Base-by-base conservation (phyloP, 768 basidiomycete species). In the Mycena pura region DNA sequence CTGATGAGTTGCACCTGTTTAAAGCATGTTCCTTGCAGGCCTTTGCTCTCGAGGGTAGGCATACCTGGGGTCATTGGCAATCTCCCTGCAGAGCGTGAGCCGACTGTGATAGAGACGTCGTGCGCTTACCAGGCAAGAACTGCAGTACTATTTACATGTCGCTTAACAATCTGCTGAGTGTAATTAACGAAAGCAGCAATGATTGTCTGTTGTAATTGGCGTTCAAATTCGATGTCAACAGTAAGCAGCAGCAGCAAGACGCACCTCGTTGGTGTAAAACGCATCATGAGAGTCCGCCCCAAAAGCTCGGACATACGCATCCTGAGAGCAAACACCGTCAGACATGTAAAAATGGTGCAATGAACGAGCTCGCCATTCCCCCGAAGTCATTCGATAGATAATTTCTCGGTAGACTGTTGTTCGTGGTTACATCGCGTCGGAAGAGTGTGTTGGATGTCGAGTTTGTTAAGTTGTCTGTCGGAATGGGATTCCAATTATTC, bases 61-160 rank as follows among this genome's bases (percentile, higher is more conserved):
- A 50, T 53, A 87, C 84, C 86, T 83, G 9, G 87, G 78, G 65
- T 90, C 88, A 68, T 90, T 90, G 19, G 86, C 88, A 63, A 88
- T 64, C 68, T 90, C 88, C 84, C 85, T 86, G 52, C 36, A 67
- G 46, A 27, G 25, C 44, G n/a, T 31, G 40, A 38, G 39, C 13
- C 28, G 25, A 27, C 15, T 3, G 21, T 6, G 27, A 43, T 28
- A 38, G 9, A 44, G 11, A 36, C 8, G 14, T n/a, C n/a, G n/a
- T n/a, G n/a, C n/a, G 72, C 76, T 21, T 70, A 80, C 85, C 84
- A 86, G 21, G 72, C 73, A 60, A 89, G 79, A 52, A 89, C 68
- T n/a, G 79, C 73, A 3, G 87, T 72, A 50, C 78, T 80, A 48
- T 86, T 79, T 15, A 75, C 75, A 64, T 88, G 88, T 49, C 88